These are phyloP conservation scores for Colletotrichum musicola DNA, from an alignment of 2,329 filamentous ascomycete species.

Conservation along the genomic window DNA sequence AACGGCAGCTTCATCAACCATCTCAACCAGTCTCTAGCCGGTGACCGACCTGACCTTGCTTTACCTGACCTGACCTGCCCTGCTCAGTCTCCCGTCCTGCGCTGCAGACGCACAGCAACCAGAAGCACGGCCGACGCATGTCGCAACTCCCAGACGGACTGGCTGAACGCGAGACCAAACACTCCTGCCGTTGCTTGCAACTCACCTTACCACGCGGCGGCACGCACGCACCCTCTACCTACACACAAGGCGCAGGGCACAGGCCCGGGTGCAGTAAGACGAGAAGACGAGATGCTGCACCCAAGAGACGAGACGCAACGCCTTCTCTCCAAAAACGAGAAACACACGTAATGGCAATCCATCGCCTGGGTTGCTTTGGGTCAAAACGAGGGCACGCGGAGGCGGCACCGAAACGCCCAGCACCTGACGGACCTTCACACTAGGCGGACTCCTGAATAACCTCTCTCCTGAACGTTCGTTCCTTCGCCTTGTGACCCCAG, in stretches of 20 bases:
- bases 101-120: slow-evolving; percentile 11
- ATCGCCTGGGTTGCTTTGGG: slow-evolving; percentile 9
- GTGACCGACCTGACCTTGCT: no score
- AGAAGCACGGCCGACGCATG: slow-evolving; percentile 9
- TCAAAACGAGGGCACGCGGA: neutral
- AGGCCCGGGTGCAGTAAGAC: slow-evolving; percentile 25
- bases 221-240: slow-evolving; percentile 1
- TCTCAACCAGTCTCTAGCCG: no score
- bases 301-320: slow-evolving; percentile 23
- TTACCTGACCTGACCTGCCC: no score
- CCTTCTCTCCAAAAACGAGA: slow-evolving; percentile 10
- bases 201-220: slow-evolving; percentile 6
- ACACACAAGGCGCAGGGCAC: slow-evolving; percentile 9
- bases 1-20: no score
- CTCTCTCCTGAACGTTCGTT: neutral
- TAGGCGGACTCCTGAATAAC: neutral
- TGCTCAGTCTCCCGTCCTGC: neutral
- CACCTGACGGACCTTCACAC: slow-evolving; percentile 1
- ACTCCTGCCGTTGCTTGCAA: neutral
- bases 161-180: neutral
- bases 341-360: slow-evolving; percentile 18
- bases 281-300: slow-evolving; percentile 27
- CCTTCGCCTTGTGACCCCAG: neutral
- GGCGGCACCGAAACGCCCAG: slow-evolving; percentile 16
- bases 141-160: neutral